Conservation (phyloP, 768 basidiomycete genomes). For the Rubroboletus satanas region DNA sequence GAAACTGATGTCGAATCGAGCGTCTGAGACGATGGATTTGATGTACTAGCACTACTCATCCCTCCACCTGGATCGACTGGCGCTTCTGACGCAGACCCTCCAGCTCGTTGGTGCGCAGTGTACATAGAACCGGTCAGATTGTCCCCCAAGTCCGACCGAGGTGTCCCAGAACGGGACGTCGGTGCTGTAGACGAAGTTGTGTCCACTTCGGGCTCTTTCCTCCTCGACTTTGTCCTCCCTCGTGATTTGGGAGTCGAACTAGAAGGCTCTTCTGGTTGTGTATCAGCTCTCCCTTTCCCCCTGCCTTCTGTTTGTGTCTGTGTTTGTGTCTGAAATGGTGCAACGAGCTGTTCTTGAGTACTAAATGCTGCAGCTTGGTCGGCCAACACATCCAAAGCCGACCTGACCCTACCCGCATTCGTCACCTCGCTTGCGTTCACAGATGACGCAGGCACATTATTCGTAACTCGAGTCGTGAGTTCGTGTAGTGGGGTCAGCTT, state of each 20-base stretch:
- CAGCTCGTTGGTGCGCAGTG: background rate
- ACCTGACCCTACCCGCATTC: slow-evolving; percentile 33
- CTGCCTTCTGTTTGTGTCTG: slow-evolving; percentile 14
- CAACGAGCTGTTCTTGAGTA: slow-evolving; percentile 30
- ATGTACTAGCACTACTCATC: background rate
- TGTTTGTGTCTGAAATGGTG: background rate
- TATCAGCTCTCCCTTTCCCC: slow-evolving; percentile 17
- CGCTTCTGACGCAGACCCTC: slow-evolving; percentile 5
- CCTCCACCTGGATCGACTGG: slow-evolving; percentile 23
- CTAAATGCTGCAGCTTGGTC: slow-evolving; percentile 64
- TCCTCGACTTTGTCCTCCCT: slow-evolving; percentile 8
- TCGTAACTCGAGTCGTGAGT: background rate
- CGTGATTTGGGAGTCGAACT: slow-evolving; percentile 2
- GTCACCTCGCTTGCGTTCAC: background rate
- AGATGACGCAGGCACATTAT: background rate
- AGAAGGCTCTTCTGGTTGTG: slow-evolving; percentile 2
- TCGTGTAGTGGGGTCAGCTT: slow-evolving; percentile 9
- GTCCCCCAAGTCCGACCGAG: slow-evolving; percentile 13
- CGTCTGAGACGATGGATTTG: slow-evolving; percentile 1
- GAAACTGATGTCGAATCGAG: slow-evolving; percentile 4
- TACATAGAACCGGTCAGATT: background rate
- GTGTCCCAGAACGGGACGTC: slow-evolving; percentile 15
- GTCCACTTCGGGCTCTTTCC: slow-evolving; percentile 5
- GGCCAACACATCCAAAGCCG: slow-evolving; percentile 69
- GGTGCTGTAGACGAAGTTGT: background rate